Evolutionary conservation across 352 stramenopile species (phyloP), one percentile per base, ranked within the genome.

Genomic region (Globisporangium yorkense): DNA sequence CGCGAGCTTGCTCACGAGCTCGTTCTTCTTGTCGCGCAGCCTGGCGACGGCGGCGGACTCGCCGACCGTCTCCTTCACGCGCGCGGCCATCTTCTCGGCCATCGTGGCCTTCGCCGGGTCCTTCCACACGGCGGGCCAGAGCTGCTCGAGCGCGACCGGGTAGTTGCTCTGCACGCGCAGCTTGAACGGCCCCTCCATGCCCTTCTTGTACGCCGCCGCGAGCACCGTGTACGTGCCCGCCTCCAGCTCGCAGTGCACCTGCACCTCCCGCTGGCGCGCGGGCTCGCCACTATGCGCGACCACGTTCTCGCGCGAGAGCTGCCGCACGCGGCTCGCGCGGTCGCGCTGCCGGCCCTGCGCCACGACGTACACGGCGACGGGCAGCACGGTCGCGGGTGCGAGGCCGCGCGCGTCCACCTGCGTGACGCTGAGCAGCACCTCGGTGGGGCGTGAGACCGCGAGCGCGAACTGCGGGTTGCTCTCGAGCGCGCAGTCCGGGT

Each of bases 401-500:
- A 89, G 69, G 3, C 84, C 84, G 3, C 62, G 66, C 18, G 59
- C 54, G 56, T 94, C 84, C 35, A 94, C 77, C 49, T 97, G 84
- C 21, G 86, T 94, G 44, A 98, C 64, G 21, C 81, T 93, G 33
- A 97, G 47, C 56, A 89, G 78, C 9, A 96, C 59, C 47, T 98
- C 89, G 0, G 90, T 96, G 0, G 87, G 89, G 0, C 85, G 71
- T 2, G 75, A 61, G 13, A 97, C 70, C 6, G 70, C 64, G 21
- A 98, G 68, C 16, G 80, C 67, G 51, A 84, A 98, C 65, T 97
- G 88, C 50, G 89, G 92, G 59, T 97, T 97, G 58, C 88, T 77
- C 7, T 94, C 85, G 3, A 98, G 68, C 8, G 58, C 51, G 39
- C 91, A 96, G 18, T 68, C 63, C 2, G 71, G 63, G 56, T 97